Percentiles rank a stretch among this genome's conserved stretches.
phyloP scores from a whole-genome alignment of 2,329 filamentous ascomycete species.

The Aspergillus spinulosporus region DNA sequence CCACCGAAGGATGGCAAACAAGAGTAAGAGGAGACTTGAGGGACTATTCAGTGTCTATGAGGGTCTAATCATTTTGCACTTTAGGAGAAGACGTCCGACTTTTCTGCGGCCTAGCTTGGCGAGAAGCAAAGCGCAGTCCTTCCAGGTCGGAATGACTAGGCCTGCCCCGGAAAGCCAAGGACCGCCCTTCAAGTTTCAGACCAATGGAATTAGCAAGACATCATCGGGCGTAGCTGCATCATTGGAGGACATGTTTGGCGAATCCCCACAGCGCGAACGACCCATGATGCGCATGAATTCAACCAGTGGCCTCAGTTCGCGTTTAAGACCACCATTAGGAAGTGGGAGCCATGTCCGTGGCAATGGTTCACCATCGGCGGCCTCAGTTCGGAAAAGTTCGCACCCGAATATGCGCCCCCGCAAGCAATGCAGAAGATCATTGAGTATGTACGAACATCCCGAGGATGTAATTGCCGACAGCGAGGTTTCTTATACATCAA shows the following conservation, averaged over 20 bases:
- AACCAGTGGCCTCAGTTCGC: conserved; percentile 57
- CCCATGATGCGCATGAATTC: conserved; percentile 63
- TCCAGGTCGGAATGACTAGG: conserved; percentile 63
- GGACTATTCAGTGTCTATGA: conserved; percentile 1
- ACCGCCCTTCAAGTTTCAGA: conserved; percentile 75
- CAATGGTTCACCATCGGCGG: conserved; percentile 72
- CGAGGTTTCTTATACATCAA: conserved; percentile 57
- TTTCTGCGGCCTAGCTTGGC: conserved; percentile 73
- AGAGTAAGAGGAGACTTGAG: conserved; percentile 36
- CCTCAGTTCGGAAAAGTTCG: conserved; percentile 69
- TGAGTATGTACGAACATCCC: conserved; percentile 97
- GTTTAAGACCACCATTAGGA: conserved; percentile 65
- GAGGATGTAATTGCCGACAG: conserved; percentile 84
- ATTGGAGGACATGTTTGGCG: conserved; percentile 75
- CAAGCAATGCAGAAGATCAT: conserved; percentile 84
- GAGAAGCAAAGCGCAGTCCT: conserved; percentile 72
- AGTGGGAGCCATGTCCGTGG: conserved; percentile 57
- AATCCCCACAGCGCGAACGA: conserved; percentile 73
- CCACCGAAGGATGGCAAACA: conserved; percentile 27
- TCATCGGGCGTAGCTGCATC: conserved; percentile 63
- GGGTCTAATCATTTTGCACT: conserved; percentile 24
- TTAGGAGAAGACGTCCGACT: conserved; percentile 66
- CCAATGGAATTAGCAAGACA: conserved; percentile 50
- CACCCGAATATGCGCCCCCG: conserved; percentile 73
- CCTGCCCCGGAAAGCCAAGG: conserved; percentile 64